Evolutionary conservation across 441 rosid genomes (phyloP), one percentile per base, ranked within the genome.

Genomic region (Hura crepitans): DNA sequence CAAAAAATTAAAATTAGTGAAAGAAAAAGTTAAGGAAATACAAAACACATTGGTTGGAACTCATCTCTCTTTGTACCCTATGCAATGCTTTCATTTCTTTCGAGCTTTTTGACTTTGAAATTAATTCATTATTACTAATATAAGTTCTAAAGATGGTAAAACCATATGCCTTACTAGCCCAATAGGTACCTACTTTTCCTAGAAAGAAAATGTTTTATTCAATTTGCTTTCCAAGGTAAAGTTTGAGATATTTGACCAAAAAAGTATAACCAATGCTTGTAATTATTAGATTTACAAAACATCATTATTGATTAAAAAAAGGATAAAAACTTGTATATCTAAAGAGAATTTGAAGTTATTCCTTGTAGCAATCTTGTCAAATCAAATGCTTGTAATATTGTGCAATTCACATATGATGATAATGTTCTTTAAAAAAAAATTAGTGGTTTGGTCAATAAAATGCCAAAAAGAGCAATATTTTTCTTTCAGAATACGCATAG

Each of bases 141-240:
- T 65, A 28, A 74, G 63, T 69, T 70, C 70, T 62, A 69, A 69
- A 74, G 73, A 68, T 69, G 50, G 60, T 39, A 60, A 73, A 65
- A 63, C 73, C 77, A 63, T 57, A 62, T 68, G 72, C 27, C 68
- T 62, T 58, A 31, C 43, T 14, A 69, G 30, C 9, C 13, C 20
- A 51, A 64, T 22, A 7, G 30, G 45, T 56, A 56, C 65, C 30
- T 65, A 61, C 55, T 49, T 62, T 55, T 23, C 10, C 62, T 25
- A 42, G 43, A 5, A 42, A 65, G 65, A n/a, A n/a, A n/a, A n/a
- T n/a, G n/a, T n/a, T n/a, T n/a, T n/a, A n/a, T n/a, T n/a, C n/a
- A n/a, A n/a, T n/a, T n/a, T n/a, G n/a, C n/a, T n/a, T n/a, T n/a
- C n/a, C n/a, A n/a, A n/a, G n/a, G n/a, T n/a, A n/a, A n/a, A 72